Conservation (phyloP, 140 eudicot genomes). For the Erigeron philadelphicus region DNA sequence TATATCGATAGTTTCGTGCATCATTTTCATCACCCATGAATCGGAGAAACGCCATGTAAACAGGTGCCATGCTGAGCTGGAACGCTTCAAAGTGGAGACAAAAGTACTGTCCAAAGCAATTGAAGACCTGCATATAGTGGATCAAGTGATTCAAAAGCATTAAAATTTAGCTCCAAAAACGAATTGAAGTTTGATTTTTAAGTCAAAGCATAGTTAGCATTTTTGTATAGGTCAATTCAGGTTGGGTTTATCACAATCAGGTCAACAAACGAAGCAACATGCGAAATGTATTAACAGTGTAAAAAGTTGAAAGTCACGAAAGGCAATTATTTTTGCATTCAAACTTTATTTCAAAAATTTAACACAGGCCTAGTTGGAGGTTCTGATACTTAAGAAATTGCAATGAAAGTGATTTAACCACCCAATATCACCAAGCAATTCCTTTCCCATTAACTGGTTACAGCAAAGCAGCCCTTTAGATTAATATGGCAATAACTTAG, state of each 20-base stretch:
- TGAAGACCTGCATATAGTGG: conserved; percentile 50
- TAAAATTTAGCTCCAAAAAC: neutral
- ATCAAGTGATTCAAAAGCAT: neutral
- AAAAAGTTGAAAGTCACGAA: too few species aligned
- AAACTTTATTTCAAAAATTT: too few species aligned
- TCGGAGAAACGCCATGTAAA: conserved; percentile 89
- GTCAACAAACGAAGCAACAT: neutral
- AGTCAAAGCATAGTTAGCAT: neutral
- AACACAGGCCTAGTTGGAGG: too few species aligned
- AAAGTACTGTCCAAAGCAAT: conserved; percentile 84
- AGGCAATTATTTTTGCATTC: too few species aligned
- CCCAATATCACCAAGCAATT: too few species aligned
- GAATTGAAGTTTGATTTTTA: neutral
- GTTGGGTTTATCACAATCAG: neutral
- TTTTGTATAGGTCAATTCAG: neutral
- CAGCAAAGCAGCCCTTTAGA: too few species aligned
- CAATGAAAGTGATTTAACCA: too few species aligned
- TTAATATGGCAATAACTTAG: too few species aligned
- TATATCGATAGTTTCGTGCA: conserved; percentile 74
- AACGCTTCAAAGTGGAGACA: conserved; percentile 94
- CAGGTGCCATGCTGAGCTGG: conserved; percentile 92
- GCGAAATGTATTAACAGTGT: too few species aligned
- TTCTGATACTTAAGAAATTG: too few species aligned
- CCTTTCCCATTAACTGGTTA: too few species aligned
- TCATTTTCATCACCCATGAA: conserved; percentile 89